Evolutionary conservation across 805 yeast species (phyloP).

Genomic region (Sugiyamaella valdiviana): DNA sequence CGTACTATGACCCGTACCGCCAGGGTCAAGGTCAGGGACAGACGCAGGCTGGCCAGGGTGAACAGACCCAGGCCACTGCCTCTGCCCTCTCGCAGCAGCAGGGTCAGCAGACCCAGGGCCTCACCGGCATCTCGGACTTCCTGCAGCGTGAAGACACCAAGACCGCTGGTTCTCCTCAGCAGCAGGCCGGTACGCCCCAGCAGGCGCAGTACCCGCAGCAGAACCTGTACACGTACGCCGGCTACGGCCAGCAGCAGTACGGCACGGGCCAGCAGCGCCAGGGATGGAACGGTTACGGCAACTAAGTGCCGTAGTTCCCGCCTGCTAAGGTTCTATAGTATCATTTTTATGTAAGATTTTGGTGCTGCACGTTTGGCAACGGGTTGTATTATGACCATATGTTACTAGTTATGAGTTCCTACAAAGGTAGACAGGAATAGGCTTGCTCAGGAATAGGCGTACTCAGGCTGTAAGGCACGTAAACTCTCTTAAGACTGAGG

Average conservation of each 20-base stretch:
- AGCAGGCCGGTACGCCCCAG: conserved; percentile 16
- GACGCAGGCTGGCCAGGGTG: conserved; percentile 16
- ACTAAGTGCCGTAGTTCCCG: too few relatives aligned
- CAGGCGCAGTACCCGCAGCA: conserved; percentile 20
- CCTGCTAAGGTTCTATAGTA: not conserved
- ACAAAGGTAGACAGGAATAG: not conserved
- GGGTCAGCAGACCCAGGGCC: conserved; percentile 5
- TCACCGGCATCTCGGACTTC: conserved; percentile 21
- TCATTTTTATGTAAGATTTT: not conserved
- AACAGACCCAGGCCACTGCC: conserved; percentile 11
- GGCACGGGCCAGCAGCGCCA: conserved; percentile 25
- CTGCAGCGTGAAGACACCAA: conserved; percentile 20
- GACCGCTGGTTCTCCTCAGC: conserved; percentile 26
- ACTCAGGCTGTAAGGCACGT: not conserved
- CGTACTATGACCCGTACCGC: conserved; percentile 20
- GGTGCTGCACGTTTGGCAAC: not conserved
- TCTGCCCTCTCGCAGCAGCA: conserved; percentile 3
- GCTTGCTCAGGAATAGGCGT: conserved; percentile 1
- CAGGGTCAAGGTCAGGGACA: conserved; percentile 17
- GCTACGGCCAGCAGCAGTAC: conserved; percentile 23
- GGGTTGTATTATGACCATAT: not conserved
- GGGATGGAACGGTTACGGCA: conserved; percentile 22
- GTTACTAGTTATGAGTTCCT: not conserved
- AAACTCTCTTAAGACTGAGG: conserved; percentile 22
- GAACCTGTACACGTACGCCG: conserved; percentile 24